Evolutionary conservation across 2,329 filamentous ascomycete species (phyloP), one percentile per base, ranked within the genome.

Genomic region (Nothomitra cinnamomea): DNA sequence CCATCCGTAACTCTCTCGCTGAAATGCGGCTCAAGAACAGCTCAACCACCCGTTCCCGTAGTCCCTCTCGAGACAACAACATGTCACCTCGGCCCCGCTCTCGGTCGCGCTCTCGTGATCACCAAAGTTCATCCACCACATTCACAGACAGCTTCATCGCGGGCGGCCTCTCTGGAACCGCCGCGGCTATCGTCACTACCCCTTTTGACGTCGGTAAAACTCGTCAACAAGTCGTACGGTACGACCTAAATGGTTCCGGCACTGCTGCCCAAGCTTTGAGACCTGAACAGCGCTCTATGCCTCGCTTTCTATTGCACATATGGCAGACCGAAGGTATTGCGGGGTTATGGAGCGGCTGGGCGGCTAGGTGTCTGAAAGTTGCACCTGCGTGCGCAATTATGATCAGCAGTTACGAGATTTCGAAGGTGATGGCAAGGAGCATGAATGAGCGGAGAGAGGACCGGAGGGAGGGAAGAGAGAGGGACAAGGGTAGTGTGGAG

Each of bases 161-260:
- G 0, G 92, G 92, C 17, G 87, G 87, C 0, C 66, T 78, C 1
- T 92, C 89, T 0, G 92, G 92, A 2, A 83, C 85, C 0, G 76
- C 92, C 25, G 88, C 92, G 0, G 89, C 90, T 1, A 77, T 95
- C 21, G 74, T 92, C 19, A 98, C 92, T 0, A 95, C 86, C 56
- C 92, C 92, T 0, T 98, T 98, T 61, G 92, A 98, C 62, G 92
- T 98, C 0, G 92, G 92, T 60, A 98, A 98, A 72, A 98, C 92
- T 3, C 76, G 92, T 19, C 89, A 89, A 55, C 92, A 98, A 66
- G 82, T 95, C 0, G 83, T 82, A 61, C 77, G 78, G 49, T 81
- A 92, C 57, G 28, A 49, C 24, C n/a, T 17, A n/a, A n/a, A 24
- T 15, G 38, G 3, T 41, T 63, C 67, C 43, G 68, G 68, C 4